Evolutionary conservation across 805 yeast genomes (phyloP).

Genomic region (Saccharomycopsis sp.): DNA sequence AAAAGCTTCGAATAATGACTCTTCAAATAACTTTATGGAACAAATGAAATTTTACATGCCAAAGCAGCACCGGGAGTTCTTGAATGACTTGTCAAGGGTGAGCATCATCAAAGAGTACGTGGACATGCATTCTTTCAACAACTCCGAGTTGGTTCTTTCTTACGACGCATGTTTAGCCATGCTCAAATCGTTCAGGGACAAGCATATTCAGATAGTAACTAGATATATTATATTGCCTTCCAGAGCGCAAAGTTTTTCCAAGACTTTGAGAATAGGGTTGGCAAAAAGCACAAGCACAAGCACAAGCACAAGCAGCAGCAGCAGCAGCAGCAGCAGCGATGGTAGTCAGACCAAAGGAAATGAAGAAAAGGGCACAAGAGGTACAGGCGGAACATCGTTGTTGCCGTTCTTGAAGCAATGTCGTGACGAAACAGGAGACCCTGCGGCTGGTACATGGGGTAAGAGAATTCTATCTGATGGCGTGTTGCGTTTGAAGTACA

Average conservation of each 20-base stretch:
- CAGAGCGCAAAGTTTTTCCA: conserved; percentile 45
- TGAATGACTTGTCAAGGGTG: conserved; percentile 47
- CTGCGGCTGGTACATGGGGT: conserved; percentile 93
- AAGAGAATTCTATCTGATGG: conserved; percentile 56
- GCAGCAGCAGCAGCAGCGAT: background rate
- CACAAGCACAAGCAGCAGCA: no score
- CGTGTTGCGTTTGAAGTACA: conserved; percentile 26
- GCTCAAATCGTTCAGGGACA: conserved; percentile 82
- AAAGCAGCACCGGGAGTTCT: conserved; percentile 67
- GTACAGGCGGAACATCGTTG: conserved; percentile 92
- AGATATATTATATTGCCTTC: conserved; percentile 80
- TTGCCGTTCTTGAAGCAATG: conserved; percentile 91
- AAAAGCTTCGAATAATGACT: conserved; percentile 25
- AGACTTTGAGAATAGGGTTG: conserved; percentile 58
- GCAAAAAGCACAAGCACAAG: conserved; percentile 45
- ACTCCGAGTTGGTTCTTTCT: conserved; percentile 41
- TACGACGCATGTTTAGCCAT: conserved; percentile 87
- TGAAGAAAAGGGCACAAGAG: conserved; percentile 52
- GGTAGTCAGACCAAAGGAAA: no score
- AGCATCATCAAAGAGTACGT: conserved; percentile 63
- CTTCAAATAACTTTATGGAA: conserved; percentile 47
- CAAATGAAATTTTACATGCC: conserved; percentile 93
- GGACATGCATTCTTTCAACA: conserved; percentile 28
- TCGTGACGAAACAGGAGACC: conserved; percentile 90
- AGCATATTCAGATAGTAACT: conserved; percentile 87